These are phyloP conservation scores for Crithidia brevicula DNA, from an alignment of 208 protist species.

Conservation along the genomic window DNA sequence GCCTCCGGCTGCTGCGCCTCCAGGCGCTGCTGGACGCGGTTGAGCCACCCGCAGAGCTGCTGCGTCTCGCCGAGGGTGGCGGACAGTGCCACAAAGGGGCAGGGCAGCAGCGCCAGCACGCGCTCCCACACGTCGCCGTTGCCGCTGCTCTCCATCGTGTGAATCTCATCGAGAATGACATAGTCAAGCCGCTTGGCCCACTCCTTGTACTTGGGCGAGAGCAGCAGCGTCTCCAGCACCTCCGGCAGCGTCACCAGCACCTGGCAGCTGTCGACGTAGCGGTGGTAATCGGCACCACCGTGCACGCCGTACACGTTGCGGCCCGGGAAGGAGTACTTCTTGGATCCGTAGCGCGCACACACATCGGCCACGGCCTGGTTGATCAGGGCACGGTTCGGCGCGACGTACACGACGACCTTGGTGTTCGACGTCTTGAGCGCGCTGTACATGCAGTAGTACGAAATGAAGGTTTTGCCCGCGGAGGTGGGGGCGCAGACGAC, in stretches of 20 bases:
- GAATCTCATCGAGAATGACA: conserved; percentile 97
- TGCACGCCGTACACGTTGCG: conserved; percentile 88
- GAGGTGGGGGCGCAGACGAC: conserved; percentile 97
- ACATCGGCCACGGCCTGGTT: conserved; percentile 96
- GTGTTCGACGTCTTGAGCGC: conserved; percentile 85
- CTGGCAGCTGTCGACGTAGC: conserved; percentile 90
- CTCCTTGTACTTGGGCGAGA: conserved; percentile 86
- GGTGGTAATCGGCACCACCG: conserved; percentile 86
- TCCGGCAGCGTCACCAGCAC: conserved; percentile 94
- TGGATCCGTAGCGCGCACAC: conserved; percentile 90
- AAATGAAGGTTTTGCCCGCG: conserved; percentile 97
- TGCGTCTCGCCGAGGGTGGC: conserved; percentile 95
- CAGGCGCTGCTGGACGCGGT: conserved; percentile 76
- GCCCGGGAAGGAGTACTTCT: conserved; percentile 79
- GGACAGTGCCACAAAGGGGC: conserved; percentile 95
- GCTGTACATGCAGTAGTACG: conserved; percentile 96
- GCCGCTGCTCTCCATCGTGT: conserved; percentile 92
- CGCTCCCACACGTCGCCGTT: conserved; percentile 94
- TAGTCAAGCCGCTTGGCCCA: conserved; percentile 92
- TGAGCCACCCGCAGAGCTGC: conserved; percentile 92
- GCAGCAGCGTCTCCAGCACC: conserved; percentile 92
- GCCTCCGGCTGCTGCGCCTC: conserved; percentile 34
- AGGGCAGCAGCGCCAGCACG: conserved; percentile 89
- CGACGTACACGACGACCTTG: conserved; percentile 93
- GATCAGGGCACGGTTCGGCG: conserved; percentile 94